Conservation (phyloP, 2,329 filamentous ascomycete species). For the Lachnellula suecica region DNA sequence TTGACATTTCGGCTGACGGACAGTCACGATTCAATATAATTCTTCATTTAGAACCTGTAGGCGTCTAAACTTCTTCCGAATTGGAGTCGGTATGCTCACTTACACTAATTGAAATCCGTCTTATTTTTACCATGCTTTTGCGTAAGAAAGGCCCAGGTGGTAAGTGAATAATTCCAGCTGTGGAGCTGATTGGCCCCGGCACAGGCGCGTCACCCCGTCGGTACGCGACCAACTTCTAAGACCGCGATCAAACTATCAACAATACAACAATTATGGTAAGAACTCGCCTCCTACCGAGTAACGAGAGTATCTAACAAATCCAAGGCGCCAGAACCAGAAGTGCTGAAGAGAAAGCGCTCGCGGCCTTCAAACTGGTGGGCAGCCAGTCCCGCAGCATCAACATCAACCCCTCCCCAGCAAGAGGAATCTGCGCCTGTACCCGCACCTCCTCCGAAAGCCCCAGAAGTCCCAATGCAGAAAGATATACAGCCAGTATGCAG, state of each 20-base stretch:
- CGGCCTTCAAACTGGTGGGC: constrained; percentile 30
- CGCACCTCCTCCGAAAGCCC: neutral
- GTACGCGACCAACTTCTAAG: neutral
- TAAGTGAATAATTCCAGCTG: too few relatives aligned
- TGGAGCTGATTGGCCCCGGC: too few relatives aligned
- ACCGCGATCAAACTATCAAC: constrained; percentile 1
- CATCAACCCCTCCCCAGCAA: constrained; percentile 9
- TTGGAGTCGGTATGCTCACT: too few relatives aligned
- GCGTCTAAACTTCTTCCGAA: too few relatives aligned
- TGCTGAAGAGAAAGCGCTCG: constrained; percentile 27
- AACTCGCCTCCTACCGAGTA: neutral
- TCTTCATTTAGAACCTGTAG: neutral
- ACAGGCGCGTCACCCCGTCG: neutral
- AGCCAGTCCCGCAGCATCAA: constrained; percentile 8
- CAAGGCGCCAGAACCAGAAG: constrained; percentile 20
- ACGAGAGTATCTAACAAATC: constrained; percentile 2
- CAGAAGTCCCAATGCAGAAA: neutral
- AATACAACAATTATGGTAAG: constrained; percentile 8
- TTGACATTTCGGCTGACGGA: neutral
- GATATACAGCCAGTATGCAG: neutral
- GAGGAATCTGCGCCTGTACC: neutral
- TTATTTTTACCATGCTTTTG: too few relatives aligned
- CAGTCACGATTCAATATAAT: too few relatives aligned
- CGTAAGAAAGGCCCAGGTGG: too few relatives aligned
- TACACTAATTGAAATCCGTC: too few relatives aligned